Conservation (phyloP, 2,329 filamentous ascomycete genomes). For the Endothia cerciana region DNA sequence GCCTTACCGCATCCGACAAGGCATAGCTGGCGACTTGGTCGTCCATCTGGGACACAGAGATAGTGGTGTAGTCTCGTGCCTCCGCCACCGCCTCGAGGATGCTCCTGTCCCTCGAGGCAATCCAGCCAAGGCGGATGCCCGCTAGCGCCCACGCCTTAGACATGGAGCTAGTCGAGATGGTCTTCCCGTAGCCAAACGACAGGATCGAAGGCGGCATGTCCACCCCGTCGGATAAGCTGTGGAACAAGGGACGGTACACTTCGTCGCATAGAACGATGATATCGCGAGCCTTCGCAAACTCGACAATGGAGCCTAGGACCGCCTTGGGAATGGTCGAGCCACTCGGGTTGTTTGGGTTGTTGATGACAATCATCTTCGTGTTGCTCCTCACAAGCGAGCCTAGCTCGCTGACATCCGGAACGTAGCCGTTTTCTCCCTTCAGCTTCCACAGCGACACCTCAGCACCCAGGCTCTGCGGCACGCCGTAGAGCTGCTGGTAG, state of each 20-base stretch:
- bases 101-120: slow-evolving; percentile 66
- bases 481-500: slow-evolving; percentile 81
- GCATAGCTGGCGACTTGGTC: slow-evolving; percentile 79
- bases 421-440: slow-evolving; percentile 64
- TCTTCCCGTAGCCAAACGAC: slow-evolving; percentile 71
- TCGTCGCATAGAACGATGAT: slow-evolving; percentile 77
- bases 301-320: slow-evolving; percentile 63
- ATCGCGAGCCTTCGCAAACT: slow-evolving; percentile 63
- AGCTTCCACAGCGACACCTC: slow-evolving; percentile 79
- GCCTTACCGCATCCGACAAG: slow-evolving; percentile 54
- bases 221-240: slow-evolving; percentile 58
- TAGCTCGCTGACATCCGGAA: slow-evolving; percentile 69
- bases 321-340: slow-evolving; percentile 69
- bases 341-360: slow-evolving; percentile 84
- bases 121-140: slow-evolving; percentile 82
- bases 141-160: slow-evolving; percentile 86
- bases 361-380: slow-evolving; percentile 66
- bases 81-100: slow-evolving; percentile 67
- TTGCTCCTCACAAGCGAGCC: slow-evolving; percentile 66
- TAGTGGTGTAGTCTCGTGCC: slow-evolving; percentile 82
- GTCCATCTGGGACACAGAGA: slow-evolving; percentile 82
- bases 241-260: slow-evolving; percentile 84
- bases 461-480: slow-evolving; percentile 75
- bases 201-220: slow-evolving; percentile 68
- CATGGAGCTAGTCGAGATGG: slow-evolving; percentile 77